Percentiles rank a stretch among this genome's conserved stretches.
Conservation (phyloP, 148 eudicot genomes). For the Simmondsia chinensis region DNA sequence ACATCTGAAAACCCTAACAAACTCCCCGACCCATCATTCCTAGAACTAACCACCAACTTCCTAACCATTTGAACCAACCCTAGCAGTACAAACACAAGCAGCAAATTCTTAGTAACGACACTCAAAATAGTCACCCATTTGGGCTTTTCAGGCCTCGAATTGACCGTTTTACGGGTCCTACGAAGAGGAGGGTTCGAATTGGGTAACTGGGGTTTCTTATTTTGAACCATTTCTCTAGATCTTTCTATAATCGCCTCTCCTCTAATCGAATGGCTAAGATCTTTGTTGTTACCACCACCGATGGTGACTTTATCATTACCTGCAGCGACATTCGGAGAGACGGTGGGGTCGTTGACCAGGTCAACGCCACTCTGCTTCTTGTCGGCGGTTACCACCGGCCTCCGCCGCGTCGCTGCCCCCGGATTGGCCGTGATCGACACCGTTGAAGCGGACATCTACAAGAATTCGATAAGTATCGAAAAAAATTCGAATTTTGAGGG, state of each 20-base stretch:
- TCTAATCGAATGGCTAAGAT: slow-evolving; percentile 36
- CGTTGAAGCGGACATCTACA: slow-evolving; percentile 72
- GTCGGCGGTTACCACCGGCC: slow-evolving; percentile 34
- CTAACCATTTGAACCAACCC: slow-evolving; percentile 61
- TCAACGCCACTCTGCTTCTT: slow-evolving; percentile 33
- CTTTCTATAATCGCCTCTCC: slow-evolving; percentile 37
- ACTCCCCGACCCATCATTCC: slow-evolving; percentile 3
- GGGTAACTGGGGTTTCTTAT: slow-evolving; percentile 15
- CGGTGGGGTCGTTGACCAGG: slow-evolving; percentile 21
- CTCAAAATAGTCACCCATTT: slow-evolving; percentile 55
- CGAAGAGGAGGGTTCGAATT: slow-evolving; percentile 15
- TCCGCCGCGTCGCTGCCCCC: slow-evolving; percentile 37
- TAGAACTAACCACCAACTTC: slow-evolving; percentile 22
- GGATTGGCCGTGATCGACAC: slow-evolving; percentile 66
- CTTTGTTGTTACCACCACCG: slow-evolving; percentile 24
- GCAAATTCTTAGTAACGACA: slow-evolving; percentile 45
- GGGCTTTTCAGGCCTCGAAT: slow-evolving; percentile 25
- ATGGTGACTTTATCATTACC: slow-evolving; percentile 5
- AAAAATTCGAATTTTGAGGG: too few species aligned
- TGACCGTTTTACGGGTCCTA: slow-evolving; percentile 20
- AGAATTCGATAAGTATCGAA: slow-evolving; percentile 41
- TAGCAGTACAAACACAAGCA: slow-evolving; percentile 34
- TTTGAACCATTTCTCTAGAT: slow-evolving; percentile 22
- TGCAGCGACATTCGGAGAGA: slow-evolving; percentile 7
- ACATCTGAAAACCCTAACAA: slow-evolving; percentile 30